Conservation (phyloP, 1,284 basidiomycete genomes). For the Hypsizygus ulmarius region DNA sequence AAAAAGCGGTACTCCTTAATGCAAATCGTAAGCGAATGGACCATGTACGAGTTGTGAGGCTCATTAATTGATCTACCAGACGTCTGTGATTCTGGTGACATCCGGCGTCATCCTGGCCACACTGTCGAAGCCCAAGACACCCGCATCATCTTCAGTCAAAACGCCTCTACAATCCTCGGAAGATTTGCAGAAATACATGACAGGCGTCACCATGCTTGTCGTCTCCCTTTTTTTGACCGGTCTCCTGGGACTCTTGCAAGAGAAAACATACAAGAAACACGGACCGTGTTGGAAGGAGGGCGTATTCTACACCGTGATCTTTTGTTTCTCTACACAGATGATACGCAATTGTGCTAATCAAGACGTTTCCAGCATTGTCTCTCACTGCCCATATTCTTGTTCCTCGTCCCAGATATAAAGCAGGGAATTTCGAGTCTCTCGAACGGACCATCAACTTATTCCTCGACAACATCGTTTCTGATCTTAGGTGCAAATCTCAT, state of each 20-base stretch:
- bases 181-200: slow-evolving; percentile 51
- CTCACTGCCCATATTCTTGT: slow-evolving; percentile 73
- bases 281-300: slow-evolving; percentile 84
- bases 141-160: slow-evolving; percentile 29
- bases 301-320: slow-evolving; percentile 76
- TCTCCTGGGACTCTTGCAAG: slow-evolving; percentile 77
- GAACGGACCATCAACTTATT: slow-evolving; percentile 23
- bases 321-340: background rate
- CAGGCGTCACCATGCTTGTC: slow-evolving; percentile 72
- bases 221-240: slow-evolving; percentile 74
- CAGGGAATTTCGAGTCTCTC: slow-evolving; percentile 50
- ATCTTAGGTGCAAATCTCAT: slow-evolving; percentile 69
- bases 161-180: slow-evolving; percentile 23
- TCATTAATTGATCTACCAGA: slow-evolving; percentile 31
- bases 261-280: slow-evolving; percentile 71
- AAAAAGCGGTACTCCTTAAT: slow-evolving; percentile 56
- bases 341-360: background rate
- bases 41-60: background rate
- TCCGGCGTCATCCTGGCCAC: slow-evolving; percentile 77
- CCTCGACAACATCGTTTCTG: slow-evolving; percentile 39
- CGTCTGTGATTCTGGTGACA: slow-evolving; percentile 73
- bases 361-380: slow-evolving; percentile 55
- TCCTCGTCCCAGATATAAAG: slow-evolving; percentile 56
- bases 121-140: slow-evolving; percentile 52
- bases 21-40: slow-evolving; percentile 58